Conservation (phyloP, 768 basidiomycete genomes). For the Hypholoma sublateritium region DNA sequence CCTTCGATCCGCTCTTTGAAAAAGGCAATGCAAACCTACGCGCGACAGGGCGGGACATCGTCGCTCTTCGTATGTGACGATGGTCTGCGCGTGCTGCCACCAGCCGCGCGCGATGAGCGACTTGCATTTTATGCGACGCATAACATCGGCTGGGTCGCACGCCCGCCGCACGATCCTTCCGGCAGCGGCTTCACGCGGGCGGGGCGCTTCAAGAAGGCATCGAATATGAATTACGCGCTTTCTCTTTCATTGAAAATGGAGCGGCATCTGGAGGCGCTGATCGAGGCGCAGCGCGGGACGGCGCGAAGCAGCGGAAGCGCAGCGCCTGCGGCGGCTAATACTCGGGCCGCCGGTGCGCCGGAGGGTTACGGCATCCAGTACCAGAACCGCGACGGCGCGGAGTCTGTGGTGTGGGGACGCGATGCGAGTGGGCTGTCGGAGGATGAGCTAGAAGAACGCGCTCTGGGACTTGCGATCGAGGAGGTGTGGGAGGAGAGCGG, state of each 20-base stretch:
- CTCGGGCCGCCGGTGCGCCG: neutral
- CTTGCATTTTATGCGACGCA: constrained; percentile 70
- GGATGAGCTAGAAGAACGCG: constrained; percentile 66
- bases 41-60: constrained; percentile 79
- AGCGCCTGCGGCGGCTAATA: neutral
- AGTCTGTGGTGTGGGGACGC: constrained; percentile 33
- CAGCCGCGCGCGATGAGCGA: constrained; percentile 60
- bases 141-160: constrained; percentile 77
- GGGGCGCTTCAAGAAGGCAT: constrained; percentile 92
- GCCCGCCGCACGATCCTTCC: constrained; percentile 60
- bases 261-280: constrained; percentile 46
- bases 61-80: constrained; percentile 81
- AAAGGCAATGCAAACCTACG: constrained; percentile 85
- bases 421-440: constrained; percentile 17
- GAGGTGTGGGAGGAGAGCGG: constrained; percentile 63
- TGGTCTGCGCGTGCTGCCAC: constrained; percentile 58
- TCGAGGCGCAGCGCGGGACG: constrained; percentile 24
- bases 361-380: constrained; percentile 64
- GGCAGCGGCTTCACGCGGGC: constrained; percentile 64
- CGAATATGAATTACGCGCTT: constrained; percentile 90
- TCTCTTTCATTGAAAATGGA: constrained; percentile 63
- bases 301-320: neutral
- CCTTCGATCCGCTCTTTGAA: constrained; percentile 76
- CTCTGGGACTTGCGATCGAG: constrained; percentile 70
- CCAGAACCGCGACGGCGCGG: constrained; percentile 63